Evolutionary conservation across 805 yeast genomes (phyloP).

Genomic region (Pichia scutulata): DNA sequence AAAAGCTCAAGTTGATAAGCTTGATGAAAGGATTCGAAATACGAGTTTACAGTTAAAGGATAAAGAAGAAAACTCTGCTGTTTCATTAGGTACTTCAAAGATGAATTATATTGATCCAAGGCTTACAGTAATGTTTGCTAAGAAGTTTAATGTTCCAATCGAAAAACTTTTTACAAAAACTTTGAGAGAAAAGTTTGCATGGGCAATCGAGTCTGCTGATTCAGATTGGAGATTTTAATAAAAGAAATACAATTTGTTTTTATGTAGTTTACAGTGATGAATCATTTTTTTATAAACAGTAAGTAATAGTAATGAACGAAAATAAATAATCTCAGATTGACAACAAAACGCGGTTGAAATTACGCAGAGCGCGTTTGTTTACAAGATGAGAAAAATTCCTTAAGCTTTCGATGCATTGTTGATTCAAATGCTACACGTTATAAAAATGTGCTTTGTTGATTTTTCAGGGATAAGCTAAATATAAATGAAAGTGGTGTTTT

Average conservation of each 20-base stretch:
- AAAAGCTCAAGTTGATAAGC: constrained; percentile 57
- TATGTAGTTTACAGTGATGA: no score
- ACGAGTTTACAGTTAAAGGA: constrained; percentile 75
- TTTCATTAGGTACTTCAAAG: constrained; percentile 87
- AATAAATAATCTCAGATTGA: not conserved
- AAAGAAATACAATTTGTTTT: no score
- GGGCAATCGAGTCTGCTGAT: constrained; percentile 93
- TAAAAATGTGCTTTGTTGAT: not conserved
- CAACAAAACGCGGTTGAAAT: not conserved
- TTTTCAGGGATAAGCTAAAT: not conserved
- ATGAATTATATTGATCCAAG: constrained; percentile 95
- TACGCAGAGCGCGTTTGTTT: not conserved
- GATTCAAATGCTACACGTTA: not conserved
- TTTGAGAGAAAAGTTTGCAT: constrained; percentile 80
- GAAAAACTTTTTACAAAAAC: constrained; percentile 91
- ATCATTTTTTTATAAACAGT: not conserved
- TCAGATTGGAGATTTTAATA: constrained; percentile 73
- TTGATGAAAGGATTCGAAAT: constrained; percentile 63
- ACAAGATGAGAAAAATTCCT: not conserved
- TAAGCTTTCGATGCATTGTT: not conserved
- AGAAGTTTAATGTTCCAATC: constrained; percentile 79
- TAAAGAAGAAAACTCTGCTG: constrained; percentile 90
- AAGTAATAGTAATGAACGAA: not conserved
- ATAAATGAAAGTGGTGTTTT: not conserved
- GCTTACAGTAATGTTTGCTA: constrained; percentile 80